Conservation (phyloP, 2,329 filamentous ascomycete species). For the Xylariaceae sp. region DNA sequence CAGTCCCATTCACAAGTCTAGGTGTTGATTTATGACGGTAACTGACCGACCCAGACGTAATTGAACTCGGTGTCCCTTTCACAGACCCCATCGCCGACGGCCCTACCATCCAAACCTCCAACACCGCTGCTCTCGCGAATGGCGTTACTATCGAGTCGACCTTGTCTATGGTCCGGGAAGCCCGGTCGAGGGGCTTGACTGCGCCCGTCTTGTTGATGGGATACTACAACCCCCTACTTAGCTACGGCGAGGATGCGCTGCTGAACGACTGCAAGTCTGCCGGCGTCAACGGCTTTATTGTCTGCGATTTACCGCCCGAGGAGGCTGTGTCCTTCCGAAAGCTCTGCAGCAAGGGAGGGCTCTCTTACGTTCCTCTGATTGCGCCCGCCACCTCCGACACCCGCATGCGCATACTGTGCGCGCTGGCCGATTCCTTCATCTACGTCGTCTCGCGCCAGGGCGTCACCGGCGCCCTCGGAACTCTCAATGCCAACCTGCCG, state of each 20-base stretch:
- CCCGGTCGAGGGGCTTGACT: constrained; percentile 74
- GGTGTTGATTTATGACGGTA: no score
- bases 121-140: constrained; percentile 87
- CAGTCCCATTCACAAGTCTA: no score
- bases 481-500: constrained; percentile 79
- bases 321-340: constrained; percentile 92
- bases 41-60: constrained; percentile 68
- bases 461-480: constrained; percentile 87
- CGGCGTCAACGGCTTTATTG: constrained; percentile 93
- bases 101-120: constrained; percentile 93
- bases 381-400: constrained; percentile 89
- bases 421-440: constrained; percentile 97
- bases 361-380: constrained; percentile 97
- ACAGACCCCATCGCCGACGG: constrained; percentile 98
- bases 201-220: constrained; percentile 94
- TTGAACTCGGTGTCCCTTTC: constrained; percentile 95
- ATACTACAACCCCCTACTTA: constrained; percentile 96
- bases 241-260: constrained; percentile 90
- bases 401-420: constrained; percentile 94
- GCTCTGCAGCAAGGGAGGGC: constrained; percentile 75
- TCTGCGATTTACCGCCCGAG: constrained; percentile 93
- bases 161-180: constrained; percentile 81
- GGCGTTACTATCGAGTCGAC: constrained; percentile 81
- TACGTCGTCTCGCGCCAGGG: constrained; percentile 98
- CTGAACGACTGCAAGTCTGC: constrained; percentile 81